Evolutionary conservation across 768 basidiomycete species (phyloP).

Genomic region (Termitomyces sp.): DNA sequence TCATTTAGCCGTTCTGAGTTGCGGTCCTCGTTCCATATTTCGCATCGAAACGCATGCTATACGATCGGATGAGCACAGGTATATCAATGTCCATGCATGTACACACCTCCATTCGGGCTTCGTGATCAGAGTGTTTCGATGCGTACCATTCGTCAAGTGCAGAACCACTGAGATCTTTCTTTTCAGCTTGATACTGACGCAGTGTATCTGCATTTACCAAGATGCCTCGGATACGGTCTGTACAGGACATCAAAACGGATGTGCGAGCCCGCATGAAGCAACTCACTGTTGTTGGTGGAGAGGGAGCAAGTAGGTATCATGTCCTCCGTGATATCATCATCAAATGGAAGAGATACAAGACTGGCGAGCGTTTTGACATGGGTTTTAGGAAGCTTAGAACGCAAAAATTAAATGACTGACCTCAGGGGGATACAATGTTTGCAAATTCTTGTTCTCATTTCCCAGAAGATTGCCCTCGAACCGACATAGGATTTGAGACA

Average conservation of each 20-base stretch:
- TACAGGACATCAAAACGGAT: neutral
- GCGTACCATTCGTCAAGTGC: constrained; percentile 4
- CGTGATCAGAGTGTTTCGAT: constrained; percentile 1
- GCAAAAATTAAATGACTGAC: neutral
- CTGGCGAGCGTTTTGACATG: neutral
- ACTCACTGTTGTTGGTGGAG: neutral
- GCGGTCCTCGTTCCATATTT: constrained; percentile 8
- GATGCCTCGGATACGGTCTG: neutral
- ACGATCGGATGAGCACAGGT: neutral
- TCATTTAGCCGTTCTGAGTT: constrained; percentile 6
- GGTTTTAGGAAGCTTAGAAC: neutral
- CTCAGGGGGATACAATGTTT: constrained; percentile 13
- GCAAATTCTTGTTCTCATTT: constrained; percentile 11
- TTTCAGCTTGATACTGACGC: neutral
- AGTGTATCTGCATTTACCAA: neutral
- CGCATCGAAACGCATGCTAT: constrained; percentile 13
- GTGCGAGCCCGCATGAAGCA: neutral
- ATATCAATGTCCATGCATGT: neutral
- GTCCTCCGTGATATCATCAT: neutral
- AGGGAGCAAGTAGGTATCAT: neutral
- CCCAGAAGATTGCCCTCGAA: constrained; percentile 11
- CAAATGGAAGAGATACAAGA: neutral
- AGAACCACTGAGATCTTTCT: neutral
- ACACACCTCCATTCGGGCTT: constrained; percentile 5
- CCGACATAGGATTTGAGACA: constrained; percentile 5